Conservation (phyloP, 2,329 filamentous ascomycete species). For the Lachnellula arida region DNA sequence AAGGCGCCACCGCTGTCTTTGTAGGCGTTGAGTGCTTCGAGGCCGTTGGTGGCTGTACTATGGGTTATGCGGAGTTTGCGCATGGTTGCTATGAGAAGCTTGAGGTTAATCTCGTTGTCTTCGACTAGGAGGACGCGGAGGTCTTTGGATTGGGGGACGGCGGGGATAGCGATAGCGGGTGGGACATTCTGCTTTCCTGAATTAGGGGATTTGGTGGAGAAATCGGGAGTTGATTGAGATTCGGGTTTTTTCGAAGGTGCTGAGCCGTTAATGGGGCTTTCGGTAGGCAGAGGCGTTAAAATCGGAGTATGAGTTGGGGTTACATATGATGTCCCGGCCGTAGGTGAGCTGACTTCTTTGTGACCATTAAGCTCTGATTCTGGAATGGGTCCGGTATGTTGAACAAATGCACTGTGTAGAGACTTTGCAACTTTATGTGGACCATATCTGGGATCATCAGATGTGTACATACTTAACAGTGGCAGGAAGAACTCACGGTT, state of each 20-base stretch:
- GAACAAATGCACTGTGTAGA: constrained; percentile 22
- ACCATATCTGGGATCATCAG: constrained; percentile 21
- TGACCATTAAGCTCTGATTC: not conserved
- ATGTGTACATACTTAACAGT: not conserved
- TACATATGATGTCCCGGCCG: not conserved
- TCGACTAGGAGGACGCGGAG: constrained; percentile 36
- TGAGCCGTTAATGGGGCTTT: not conserved
- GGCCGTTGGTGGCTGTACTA: constrained; percentile 40
- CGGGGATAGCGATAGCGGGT: not conserved
- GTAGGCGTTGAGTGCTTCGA: constrained; percentile 41
- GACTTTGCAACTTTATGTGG: constrained; percentile 28
- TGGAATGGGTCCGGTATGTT: not conserved
- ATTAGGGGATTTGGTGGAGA: constrained; percentile 10
- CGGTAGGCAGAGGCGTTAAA: not conserved
- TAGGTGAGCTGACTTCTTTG: not conserved
- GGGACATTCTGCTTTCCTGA: not conserved
- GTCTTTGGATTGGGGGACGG: constrained; percentile 5
- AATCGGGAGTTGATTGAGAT: not conserved
- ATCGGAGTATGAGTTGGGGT: not conserved
- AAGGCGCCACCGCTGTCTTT: constrained; percentile 30
- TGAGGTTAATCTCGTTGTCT: constrained; percentile 40
- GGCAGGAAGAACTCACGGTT: constrained; percentile 22
- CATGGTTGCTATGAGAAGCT: constrained; percentile 30
- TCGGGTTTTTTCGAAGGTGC: not conserved
- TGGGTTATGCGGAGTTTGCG: constrained; percentile 31